Conservation (phyloP, 2,329 filamentous ascomycete species). For the Ophiostoma sp. region DNA sequence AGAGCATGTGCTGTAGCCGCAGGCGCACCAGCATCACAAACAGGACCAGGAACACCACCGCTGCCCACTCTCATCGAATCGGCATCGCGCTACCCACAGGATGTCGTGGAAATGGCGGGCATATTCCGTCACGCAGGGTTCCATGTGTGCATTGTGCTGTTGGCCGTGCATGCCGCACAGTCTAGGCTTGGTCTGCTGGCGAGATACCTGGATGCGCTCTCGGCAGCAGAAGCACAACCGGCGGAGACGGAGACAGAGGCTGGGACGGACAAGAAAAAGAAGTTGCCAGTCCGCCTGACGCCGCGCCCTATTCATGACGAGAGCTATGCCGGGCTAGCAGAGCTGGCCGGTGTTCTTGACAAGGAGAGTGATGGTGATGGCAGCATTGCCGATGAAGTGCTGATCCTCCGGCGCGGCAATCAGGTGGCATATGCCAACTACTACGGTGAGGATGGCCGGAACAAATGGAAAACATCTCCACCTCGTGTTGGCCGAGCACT, state of each 20-base stretch:
- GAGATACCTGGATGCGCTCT: slow-evolving; percentile 34
- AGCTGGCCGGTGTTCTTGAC: slow-evolving; percentile 38
- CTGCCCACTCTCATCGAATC: slow-evolving; percentile 41
- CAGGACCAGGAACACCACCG: slow-evolving; percentile 20
- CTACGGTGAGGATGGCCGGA: slow-evolving; percentile 5
- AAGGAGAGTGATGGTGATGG: slow-evolving; percentile 22
- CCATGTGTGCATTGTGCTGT: slow-evolving; percentile 37
- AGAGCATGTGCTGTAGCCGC: slow-evolving; percentile 37
- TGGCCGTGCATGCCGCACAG: slow-evolving; percentile 40
- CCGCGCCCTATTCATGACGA: slow-evolving; percentile 43
- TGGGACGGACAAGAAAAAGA: not conserved
- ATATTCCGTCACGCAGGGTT: slow-evolving; percentile 36
- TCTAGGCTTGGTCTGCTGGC: slow-evolving; percentile 41
- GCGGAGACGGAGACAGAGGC: not conserved
- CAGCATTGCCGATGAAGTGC: slow-evolving; percentile 32
- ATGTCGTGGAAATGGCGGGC: slow-evolving; percentile 37
- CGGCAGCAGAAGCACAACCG: slow-evolving; percentile 22
- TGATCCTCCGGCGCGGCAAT: slow-evolving; percentile 38
- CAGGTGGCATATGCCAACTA: slow-evolving; percentile 32
- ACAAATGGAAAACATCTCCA: not conserved
- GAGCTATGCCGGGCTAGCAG: slow-evolving; percentile 38
- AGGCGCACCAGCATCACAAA: not conserved
- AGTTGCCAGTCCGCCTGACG: slow-evolving; percentile 39
- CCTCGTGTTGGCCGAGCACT: slow-evolving; percentile 21
- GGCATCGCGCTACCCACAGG: slow-evolving; percentile 41